Conservation (phyloP, 176 grass and related monocot species). For the Alloteropsis semialata region DNA sequence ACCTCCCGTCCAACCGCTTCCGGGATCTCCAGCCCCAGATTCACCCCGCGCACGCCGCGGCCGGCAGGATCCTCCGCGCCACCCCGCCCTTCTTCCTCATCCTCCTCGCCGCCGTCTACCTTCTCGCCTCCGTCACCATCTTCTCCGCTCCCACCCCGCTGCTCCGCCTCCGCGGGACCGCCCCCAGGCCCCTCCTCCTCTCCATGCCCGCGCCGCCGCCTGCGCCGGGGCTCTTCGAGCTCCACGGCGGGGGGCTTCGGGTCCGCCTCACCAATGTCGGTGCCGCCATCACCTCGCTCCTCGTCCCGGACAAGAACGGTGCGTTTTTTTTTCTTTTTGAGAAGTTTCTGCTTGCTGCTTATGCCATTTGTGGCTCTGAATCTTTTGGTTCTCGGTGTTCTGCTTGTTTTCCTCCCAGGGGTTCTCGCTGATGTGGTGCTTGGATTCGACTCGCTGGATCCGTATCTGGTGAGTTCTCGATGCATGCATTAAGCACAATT, state of each 20-base stretch:
- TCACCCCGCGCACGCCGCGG: not conserved
- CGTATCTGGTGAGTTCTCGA: slow-evolving; percentile 61
- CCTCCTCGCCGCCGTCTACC: slow-evolving; percentile 57
- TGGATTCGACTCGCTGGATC: slow-evolving; percentile 82
- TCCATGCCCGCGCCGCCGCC: not conserved
- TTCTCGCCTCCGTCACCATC: slow-evolving; percentile 56
- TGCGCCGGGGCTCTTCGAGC: slow-evolving; percentile 55
- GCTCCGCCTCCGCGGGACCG: slow-evolving; percentile 14
- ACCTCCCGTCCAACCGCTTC: slow-evolving; percentile 29
- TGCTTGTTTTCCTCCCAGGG: slow-evolving; percentile 32
- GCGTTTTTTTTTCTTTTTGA: not conserved
- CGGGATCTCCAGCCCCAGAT: slow-evolving; percentile 39
- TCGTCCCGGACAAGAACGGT: slow-evolving; percentile 78
- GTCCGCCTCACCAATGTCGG: slow-evolving; percentile 76
- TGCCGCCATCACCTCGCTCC: slow-evolving; percentile 71
- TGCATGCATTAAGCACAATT: not conserved
- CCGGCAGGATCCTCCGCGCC: slow-evolving; percentile 21
- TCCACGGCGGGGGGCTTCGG: slow-evolving; percentile 55
- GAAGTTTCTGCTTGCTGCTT: not conserved
- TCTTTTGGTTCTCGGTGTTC: not conserved
- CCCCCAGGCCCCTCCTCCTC: slow-evolving; percentile 12
- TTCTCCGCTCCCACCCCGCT: slow-evolving; percentile 34
- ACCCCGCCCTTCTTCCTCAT: slow-evolving; percentile 57
- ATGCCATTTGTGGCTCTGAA: not conserved
- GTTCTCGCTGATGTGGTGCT: slow-evolving; percentile 85